Evolutionary conservation across 1,139 yeast genomes (phyloP).

Genomic region (Fermentozyma sake): DNA sequence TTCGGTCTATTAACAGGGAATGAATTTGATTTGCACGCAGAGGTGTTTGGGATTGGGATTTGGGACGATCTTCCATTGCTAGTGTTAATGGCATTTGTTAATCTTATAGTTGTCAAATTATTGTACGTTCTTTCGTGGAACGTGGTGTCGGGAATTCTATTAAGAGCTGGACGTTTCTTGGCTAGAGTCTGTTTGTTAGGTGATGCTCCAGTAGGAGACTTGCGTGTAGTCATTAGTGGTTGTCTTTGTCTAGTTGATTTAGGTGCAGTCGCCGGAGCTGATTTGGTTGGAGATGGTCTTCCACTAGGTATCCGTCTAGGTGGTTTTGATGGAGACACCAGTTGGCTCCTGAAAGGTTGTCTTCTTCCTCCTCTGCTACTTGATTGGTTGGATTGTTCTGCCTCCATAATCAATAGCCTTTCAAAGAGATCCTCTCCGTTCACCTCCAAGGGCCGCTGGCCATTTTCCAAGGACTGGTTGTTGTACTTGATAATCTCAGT

Average conservation of each 20-base stretch:
- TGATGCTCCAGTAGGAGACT: no score
- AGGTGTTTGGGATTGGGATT: slow-evolving; percentile 2
- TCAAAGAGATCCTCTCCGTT: slow-evolving; percentile 47
- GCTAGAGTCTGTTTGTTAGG: no score
- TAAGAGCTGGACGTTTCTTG: no score
- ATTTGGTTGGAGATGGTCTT: no score
- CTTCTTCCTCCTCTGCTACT: slow-evolving; percentile 3
- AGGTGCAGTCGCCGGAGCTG: no score
- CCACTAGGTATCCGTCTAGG: no score
- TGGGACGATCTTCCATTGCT: slow-evolving; percentile 6
- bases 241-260: no score
- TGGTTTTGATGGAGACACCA: no score
- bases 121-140: slow-evolving; percentile 5
- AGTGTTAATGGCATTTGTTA: slow-evolving; percentile 16
- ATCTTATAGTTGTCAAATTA: slow-evolving; percentile 14
- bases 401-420: slow-evolving; percentile 38
- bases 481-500: slow-evolving; percentile 47
- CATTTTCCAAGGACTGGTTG: slow-evolving; percentile 20
- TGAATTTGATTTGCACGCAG: slow-evolving; percentile 7
- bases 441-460: slow-evolving; percentile 36
- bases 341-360: no score
- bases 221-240: no score
- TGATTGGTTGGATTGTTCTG: slow-evolving; percentile 21
- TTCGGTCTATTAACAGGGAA: slow-evolving; percentile 11
- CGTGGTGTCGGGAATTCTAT: no score